These are phyloP conservation scores for Rubia tinctorum DNA, from an alignment of 305 asterid genomes.

Conservation along the genomic window DNA sequence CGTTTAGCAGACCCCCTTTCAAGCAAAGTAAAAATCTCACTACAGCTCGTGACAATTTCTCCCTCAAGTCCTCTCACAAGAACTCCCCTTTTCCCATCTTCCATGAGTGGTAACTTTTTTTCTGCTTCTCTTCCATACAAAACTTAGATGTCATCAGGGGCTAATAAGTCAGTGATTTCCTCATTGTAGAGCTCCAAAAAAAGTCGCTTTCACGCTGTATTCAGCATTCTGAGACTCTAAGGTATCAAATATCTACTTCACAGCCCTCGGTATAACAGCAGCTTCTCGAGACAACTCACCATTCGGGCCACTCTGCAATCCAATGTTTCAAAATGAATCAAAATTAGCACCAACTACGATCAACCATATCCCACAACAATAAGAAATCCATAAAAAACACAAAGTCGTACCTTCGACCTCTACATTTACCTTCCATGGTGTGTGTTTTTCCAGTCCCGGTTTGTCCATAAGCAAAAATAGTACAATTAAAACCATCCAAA, in stretches of 20 bases:
- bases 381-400: too few species aligned
- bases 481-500: too few species aligned
- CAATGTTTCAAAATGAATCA: neutral
- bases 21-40: slow-evolving; percentile 76
- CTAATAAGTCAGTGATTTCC: slow-evolving; percentile 87
- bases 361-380: too few species aligned
- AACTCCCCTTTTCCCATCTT: slow-evolving; percentile 98
- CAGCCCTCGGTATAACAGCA: slow-evolving; percentile 92
- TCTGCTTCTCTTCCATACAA: slow-evolving; percentile 87
- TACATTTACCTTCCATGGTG: too few species aligned
- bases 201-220: slow-evolving; percentile 94
- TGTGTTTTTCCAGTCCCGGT: too few species aligned
- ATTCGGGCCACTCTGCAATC: slow-evolving; percentile 62
- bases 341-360: slow-evolving; percentile 1
- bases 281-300: slow-evolving; percentile 88
- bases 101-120: slow-evolving; percentile 87
- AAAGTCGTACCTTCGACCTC: too few species aligned
- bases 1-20: slow-evolving; percentile 96
- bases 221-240: slow-evolving; percentile 91
- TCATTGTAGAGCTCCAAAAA: slow-evolving; percentile 93
- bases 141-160: slow-evolving; percentile 83
- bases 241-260: slow-evolving; percentile 87
- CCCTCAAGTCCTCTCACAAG: slow-evolving; percentile 95
- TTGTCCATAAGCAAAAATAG: too few species aligned
- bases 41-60: slow-evolving; percentile 80